Evolutionary conservation across 176 grass and related monocot species (phyloP), one percentile per base, ranked within the genome.

Genomic region (Metroxylon sagu): DNA sequence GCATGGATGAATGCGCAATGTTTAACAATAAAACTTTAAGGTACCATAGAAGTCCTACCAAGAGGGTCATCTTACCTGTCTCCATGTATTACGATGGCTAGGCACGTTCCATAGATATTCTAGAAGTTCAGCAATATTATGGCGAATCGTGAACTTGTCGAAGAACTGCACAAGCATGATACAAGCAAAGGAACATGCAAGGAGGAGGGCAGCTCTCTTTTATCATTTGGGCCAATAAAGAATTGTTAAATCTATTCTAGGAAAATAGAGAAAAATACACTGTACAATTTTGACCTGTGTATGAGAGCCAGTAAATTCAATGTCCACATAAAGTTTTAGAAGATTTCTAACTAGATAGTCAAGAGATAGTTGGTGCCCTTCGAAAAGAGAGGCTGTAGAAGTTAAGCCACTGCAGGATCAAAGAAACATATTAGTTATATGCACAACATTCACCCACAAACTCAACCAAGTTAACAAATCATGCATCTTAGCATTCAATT

Each of bases 271-370:
- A 35, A 35, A 8, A 35, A 35, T 35, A 35, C 31, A 35, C 31
- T 35, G 31, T 35, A 35, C 6, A 35, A 35, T 35, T 35, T 71
- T 77, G 60, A 90, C 91, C 77, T 95, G 87, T 18, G 87, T 97
- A 73, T 97, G 84, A 57, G 93, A 97, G 26, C 93, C 88, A 75
- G 93, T 91, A 69, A 97, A 97, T 85, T 90, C 93, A 85, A 97
- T 97, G 80, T 97, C 93, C 62, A 97, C 93, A 81, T 97, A 97
- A 76, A 91, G 78, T 18, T 85, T 97, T 56, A 97, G 73, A 79
- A 97, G 93, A 80, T 88, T 97, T 80, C 68, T 85, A 21, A 97
- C 93, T 61, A 97, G 81, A 63, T 91, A 85, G 25, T 88, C 84
- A 60, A 92, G 87, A 65, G 81, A 87, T 59, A 97, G 57, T 57